Evolutionary conservation across 2,329 filamentous ascomycete species (phyloP), one percentile per base, ranked within the genome.

Genomic region (Massarina eburnea): DNA sequence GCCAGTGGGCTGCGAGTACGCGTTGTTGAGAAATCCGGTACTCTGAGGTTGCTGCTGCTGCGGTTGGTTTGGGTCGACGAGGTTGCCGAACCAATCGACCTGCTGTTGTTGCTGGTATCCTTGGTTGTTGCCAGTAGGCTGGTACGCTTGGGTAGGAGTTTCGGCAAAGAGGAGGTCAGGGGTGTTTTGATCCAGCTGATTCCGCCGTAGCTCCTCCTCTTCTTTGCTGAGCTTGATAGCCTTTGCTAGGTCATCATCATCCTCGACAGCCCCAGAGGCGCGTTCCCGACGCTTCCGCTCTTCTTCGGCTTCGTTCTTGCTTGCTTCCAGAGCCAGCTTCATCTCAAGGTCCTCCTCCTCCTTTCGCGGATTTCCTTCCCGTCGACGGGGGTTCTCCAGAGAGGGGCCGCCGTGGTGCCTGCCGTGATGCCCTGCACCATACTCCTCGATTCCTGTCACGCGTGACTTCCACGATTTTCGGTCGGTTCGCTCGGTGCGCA

Each of bases 41-140:
- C 77, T 80, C 68, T 91, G 85, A 57, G 86, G 75, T 37, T 75
- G 68, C 39, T 75, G 68, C 48, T 80, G 80, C 67, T 89, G 86
- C 59, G n/a, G n/a, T n/a, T 70, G 71, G 33, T 75, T 83, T 61
- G 84, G 85, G 47, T 92, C 89, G 62, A 97, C 86, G 10, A 91
- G 90, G 70, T 99, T 99, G 48, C 92, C 94, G 61, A 95, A 94
- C 83, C 95, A 97, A 72, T 99, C 94, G 15, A 99, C 94, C 10
- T 90, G 89, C 46, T 88, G 88, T 67, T 96, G 92, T 73, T 99
- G 94, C 75, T 97, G 91, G 65, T 99, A 99, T 37, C 92, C 92
- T 73, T 96, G 91, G 71, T 96, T 97, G 76, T 90, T 91, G 27
- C 91, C 92, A 12, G 91, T 97, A 32, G 82, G 83, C 72, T 91